Evolutionary conservation across 345 rosid species (phyloP).

Genomic region (Euphorbia lathyris): DNA sequence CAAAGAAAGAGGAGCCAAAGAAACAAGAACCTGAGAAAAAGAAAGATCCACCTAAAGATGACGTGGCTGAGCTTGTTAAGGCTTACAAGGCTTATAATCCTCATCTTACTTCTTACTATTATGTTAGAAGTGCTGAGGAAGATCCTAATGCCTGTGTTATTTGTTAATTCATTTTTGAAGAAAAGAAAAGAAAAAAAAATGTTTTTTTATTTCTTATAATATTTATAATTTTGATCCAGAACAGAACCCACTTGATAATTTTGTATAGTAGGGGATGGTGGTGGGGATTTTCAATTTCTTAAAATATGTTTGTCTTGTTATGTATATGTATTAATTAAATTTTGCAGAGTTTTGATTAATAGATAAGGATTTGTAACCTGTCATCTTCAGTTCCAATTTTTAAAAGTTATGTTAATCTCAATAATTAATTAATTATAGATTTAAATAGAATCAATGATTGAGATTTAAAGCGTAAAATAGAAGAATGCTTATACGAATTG

Average conservation of each 20-base stretch:
- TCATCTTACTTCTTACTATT: conserved; percentile 10
- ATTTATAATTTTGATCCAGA: neutral
- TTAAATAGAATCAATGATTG: no score
- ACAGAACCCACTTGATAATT: neutral
- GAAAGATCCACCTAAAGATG: conserved; percentile 28
- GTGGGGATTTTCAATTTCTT: neutral
- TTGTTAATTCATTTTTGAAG: conserved; percentile 13
- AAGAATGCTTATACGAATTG: no score
- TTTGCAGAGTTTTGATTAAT: neutral
- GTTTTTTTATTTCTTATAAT: neutral
- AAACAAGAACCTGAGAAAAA: conserved; percentile 15
- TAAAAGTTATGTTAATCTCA: no score
- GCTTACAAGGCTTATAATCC: conserved; percentile 25
- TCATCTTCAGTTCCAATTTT: neutral
- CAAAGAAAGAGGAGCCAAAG: conserved; percentile 27
- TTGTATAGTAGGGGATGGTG: neutral
- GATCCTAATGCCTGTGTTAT: conserved; percentile 44
- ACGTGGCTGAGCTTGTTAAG: conserved; percentile 21
- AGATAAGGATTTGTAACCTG: neutral
- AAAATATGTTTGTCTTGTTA: neutral
- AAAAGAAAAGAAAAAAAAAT: neutral
- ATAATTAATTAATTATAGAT: no score
- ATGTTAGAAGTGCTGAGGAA: conserved; percentile 31
- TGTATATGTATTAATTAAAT: neutral
- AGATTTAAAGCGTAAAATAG: no score